These are phyloP conservation scores for Priceomyces medius DNA, from an alignment of 805 yeast species.

Conservation along the genomic window DNA sequence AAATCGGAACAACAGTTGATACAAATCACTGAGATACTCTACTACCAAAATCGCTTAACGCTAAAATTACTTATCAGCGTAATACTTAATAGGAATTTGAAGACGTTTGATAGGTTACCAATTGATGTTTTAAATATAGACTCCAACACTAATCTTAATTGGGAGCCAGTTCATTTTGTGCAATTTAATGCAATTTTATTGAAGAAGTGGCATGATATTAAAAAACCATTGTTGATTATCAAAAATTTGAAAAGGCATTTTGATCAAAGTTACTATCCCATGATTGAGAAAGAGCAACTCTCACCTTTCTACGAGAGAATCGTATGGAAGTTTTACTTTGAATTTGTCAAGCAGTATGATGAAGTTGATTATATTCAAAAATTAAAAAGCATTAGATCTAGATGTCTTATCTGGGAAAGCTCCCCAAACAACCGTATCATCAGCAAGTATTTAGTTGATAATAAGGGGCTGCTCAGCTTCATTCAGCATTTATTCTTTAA, in stretches of 20 bases:
- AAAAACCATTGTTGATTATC: slow-evolving; percentile 30
- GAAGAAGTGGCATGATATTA: slow-evolving; percentile 36
- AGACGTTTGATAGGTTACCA: slow-evolving; percentile 18
- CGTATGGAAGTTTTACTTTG: slow-evolving; percentile 42
- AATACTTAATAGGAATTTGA: slow-evolving; percentile 25
- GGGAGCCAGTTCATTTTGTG: slow-evolving; percentile 19
- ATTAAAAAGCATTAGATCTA: slow-evolving; percentile 22
- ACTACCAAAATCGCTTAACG: slow-evolving; percentile 24
- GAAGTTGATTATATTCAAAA: slow-evolving; percentile 22
- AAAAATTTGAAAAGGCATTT: slow-evolving; percentile 30
- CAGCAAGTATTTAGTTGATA: slow-evolving; percentile 15
- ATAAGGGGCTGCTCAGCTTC: slow-evolving; percentile 16
- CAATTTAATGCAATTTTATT: slow-evolving; percentile 32
- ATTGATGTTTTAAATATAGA: slow-evolving; percentile 11
- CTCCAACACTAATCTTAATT: slow-evolving; percentile 12
- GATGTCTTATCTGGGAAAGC: slow-evolving; percentile 40
- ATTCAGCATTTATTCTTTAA: slow-evolving; percentile 27
- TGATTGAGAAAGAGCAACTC: slow-evolving; percentile 20
- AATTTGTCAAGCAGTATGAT: slow-evolving; percentile 21
- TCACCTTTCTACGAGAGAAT: slow-evolving; percentile 40
- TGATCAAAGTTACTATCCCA: slow-evolving; percentile 21
- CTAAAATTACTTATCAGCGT: slow-evolving; percentile 25
- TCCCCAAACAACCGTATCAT: slow-evolving; percentile 17
- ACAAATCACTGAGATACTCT: slow-evolving; percentile 22
- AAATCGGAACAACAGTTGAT: slow-evolving; percentile 18